Percentiles rank a stretch among this genome's conserved stretches.
phyloP scores from a whole-genome alignment of 495 filamentous ascomycete species.

The Hypoxylon cercidicola region DNA sequence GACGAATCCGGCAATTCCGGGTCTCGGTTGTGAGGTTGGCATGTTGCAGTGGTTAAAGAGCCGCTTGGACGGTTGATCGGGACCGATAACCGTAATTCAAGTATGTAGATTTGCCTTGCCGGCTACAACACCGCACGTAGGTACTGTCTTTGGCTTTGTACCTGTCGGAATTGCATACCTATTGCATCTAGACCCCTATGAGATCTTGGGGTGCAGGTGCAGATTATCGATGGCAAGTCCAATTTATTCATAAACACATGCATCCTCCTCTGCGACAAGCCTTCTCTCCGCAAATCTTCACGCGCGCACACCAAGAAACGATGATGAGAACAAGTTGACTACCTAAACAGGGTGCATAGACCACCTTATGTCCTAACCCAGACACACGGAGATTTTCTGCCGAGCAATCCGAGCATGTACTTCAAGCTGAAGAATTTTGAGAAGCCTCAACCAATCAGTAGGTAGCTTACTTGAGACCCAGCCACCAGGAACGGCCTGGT shows the following conservation, averaged over 20 bases:
- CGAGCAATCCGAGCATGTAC: neutral
- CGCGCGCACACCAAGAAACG: no score
- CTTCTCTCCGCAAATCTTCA: no score
- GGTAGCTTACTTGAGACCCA: conserved; percentile 23
- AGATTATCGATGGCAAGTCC: no score
- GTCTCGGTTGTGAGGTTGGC: conserved; percentile 37
- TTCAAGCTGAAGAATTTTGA: neutral
- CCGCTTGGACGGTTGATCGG: conserved; percentile 40
- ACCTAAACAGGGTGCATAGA: no score
- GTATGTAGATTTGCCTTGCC: conserved; percentile 22
- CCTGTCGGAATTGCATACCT: no score
- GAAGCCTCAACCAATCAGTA: conserved; percentile 20
- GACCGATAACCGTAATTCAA: conserved; percentile 34
- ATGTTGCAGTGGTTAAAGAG: conserved; percentile 40
- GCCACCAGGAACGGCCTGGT: conserved; percentile 28
- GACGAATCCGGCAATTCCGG: conserved; percentile 26
- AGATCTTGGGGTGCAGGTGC: no score
- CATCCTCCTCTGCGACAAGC: no score
- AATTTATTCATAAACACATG: no score
- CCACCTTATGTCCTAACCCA: neutral
- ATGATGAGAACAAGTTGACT: no score
- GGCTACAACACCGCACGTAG: conserved; percentile 4
- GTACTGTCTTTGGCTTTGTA: no score
- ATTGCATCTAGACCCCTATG: no score
- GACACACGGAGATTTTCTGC: neutral